These are phyloP conservation scores for Cystoderma amianthinum DNA, from an alignment of 768 basidiomycete genomes.

Conservation along the genomic window DNA sequence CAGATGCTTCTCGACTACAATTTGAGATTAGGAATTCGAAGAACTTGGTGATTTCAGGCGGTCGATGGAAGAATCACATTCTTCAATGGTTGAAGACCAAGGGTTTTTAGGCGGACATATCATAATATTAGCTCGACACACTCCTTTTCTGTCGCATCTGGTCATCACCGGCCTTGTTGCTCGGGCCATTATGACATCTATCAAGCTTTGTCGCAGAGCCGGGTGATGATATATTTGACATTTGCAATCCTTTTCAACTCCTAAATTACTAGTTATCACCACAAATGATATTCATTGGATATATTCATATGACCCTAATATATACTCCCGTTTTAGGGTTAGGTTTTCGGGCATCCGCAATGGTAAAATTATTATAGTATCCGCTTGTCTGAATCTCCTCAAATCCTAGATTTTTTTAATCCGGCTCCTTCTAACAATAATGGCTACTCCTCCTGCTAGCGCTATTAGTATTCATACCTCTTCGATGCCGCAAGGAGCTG, in stretches of 20 bases:
- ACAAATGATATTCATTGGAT: too few relatives aligned
- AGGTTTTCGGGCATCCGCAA: slow-evolving; percentile 14
- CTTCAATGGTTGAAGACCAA: slow-evolving; percentile 53
- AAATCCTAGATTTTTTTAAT: slow-evolving; percentile 1
- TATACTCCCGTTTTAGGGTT: slow-evolving; percentile 20
- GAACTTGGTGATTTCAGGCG: slow-evolving; percentile 55
- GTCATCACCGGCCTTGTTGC: background rate
- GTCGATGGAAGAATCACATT: slow-evolving; percentile 56
- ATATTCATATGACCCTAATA: too few relatives aligned
- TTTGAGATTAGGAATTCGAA: slow-evolving; percentile 38
- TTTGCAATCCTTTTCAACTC: too few relatives aligned
- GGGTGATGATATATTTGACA: too few relatives aligned
- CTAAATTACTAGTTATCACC: too few relatives aligned
- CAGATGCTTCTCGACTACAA: slow-evolving; percentile 41
- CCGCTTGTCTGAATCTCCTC: slow-evolving; percentile 5
- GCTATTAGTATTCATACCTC: slow-evolving; percentile 24
- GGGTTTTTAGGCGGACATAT: slow-evolving; percentile 45
- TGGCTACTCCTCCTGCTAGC: slow-evolving; percentile 17
- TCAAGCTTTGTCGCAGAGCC: too few relatives aligned
- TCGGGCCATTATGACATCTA: too few relatives aligned
- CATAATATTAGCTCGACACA: background rate
- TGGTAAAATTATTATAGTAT: slow-evolving; percentile 7
- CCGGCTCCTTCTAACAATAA: slow-evolving; percentile 5
- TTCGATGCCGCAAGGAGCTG: slow-evolving; percentile 29
- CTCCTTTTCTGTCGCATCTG: background rate